These are phyloP conservation scores for Mycosphaerella sp. DNA, from an alignment of 2,329 filamentous ascomycete species.

Conservation along the genomic window DNA sequence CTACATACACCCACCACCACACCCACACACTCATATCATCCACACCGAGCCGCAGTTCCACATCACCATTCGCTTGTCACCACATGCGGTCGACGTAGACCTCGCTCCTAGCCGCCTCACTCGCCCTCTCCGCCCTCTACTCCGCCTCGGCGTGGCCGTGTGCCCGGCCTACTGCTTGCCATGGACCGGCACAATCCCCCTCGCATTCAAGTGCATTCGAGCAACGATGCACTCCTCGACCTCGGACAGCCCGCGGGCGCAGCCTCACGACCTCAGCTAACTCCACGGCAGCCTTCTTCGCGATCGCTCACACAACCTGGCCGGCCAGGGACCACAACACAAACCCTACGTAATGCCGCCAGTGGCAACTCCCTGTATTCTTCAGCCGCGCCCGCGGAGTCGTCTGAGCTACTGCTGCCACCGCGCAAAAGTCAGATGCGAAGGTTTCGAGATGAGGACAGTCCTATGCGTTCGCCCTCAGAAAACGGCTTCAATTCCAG, in stretches of 20 bases:
- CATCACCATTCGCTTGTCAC: not conserved
- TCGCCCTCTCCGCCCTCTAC: not conserved
- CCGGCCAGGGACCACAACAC: constrained; percentile 36
- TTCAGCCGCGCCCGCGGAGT: constrained; percentile 34
- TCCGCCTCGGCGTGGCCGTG: not conserved
- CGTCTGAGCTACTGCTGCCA: constrained; percentile 47
- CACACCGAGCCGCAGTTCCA: not conserved
- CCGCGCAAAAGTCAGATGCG: constrained; percentile 45
- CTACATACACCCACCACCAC: not conserved
- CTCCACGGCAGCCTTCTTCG: constrained; percentile 38
- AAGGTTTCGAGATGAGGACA: constrained; percentile 49
- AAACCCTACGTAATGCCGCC: constrained; percentile 25
- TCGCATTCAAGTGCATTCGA: constrained; percentile 60
- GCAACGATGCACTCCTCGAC: constrained; percentile 47
- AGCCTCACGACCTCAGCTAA: constrained; percentile 30
- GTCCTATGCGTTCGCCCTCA: constrained; percentile 45
- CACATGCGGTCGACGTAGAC: constrained; percentile 1
- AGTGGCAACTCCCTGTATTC: constrained; percentile 24
- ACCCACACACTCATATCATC: not conserved
- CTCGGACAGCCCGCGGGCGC: constrained; percentile 26
- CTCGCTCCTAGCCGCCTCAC: not conserved
- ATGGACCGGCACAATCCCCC: constrained; percentile 37
- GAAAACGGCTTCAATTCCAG: constrained; percentile 51
- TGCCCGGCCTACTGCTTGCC: not conserved
- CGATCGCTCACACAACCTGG: constrained; percentile 39